Conservation (phyloP, 1,284 basidiomycete genomes). For the Malassezia pachydermatis region DNA sequence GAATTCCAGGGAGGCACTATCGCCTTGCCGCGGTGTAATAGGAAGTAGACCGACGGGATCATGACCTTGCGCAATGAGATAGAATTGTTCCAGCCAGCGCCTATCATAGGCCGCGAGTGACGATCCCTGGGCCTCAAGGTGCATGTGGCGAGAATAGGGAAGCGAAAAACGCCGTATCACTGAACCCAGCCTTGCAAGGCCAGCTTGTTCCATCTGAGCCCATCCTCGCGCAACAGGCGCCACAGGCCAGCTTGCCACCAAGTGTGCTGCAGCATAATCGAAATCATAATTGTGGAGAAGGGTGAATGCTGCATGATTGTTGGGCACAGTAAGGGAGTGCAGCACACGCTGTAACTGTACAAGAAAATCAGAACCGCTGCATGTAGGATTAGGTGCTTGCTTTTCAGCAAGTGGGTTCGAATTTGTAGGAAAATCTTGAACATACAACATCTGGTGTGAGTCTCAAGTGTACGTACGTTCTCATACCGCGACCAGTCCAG, state of each 20-base stretch:
- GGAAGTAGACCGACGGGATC: conserved; percentile 21
- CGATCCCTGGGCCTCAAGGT: conserved; percentile 38
- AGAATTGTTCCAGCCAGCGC: conserved; percentile 43
- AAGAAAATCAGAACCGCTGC: conserved; percentile 21
- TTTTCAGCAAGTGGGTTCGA: background rate
- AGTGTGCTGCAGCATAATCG: conserved; percentile 17
- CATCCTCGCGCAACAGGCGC: conserved; percentile 22
- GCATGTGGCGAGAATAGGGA: background rate
- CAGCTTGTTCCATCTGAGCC: conserved; percentile 30
- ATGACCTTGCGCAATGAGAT: conserved; percentile 28
- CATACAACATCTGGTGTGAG: conserved; percentile 20
- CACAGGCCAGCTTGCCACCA: conserved; percentile 35
- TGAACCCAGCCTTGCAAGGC: conserved; percentile 29
- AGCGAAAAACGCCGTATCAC: conserved; percentile 21
- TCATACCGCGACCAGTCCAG: conserved; percentile 43
- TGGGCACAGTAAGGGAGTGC: conserved; percentile 26
- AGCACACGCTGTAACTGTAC: conserved; percentile 25
- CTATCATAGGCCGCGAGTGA: conserved; percentile 31
- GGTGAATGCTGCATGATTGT: conserved; percentile 19
- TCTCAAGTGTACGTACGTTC: conserved; percentile 20
- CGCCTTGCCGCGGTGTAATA: conserved; percentile 1
- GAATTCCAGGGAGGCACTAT: conserved; percentile 2
- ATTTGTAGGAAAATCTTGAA: conserved; percentile 37
- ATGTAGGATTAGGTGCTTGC: background rate
- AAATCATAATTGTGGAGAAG: conserved; percentile 21